Percentiles rank a stretch among this genome's conserved stretches.
These are phyloP conservation scores for Malus fusca DNA, from an alignment of 306 rosid genomes.

Conservation along the genomic window DNA sequence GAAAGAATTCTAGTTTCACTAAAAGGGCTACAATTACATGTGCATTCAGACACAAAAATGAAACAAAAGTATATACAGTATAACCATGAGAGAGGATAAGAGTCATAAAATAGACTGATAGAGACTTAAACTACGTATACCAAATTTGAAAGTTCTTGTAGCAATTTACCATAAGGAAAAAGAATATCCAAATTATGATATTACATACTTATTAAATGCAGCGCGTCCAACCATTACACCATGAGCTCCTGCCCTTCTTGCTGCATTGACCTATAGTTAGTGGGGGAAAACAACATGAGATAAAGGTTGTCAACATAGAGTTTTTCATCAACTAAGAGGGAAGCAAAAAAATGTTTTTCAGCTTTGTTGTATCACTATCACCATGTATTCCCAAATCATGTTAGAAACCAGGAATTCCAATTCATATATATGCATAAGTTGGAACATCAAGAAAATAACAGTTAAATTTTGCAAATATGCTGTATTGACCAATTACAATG, in stretches of 20 bases:
- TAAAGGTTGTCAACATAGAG: neutral
- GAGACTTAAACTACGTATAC: neutral
- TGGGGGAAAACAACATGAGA: neutral
- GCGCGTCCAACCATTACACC: constrained; percentile 99
- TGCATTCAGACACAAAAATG: neutral
- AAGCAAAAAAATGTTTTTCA: neutral
- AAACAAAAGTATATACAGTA: neutral
- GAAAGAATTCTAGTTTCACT: neutral
- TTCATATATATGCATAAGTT: neutral
- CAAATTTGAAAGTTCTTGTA: neutral
- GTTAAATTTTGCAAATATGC: neutral
- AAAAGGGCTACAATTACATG: neutral
- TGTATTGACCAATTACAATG: neutral
- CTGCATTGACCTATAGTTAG: constrained; percentile 60
- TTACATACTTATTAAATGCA: constrained; percentile 66
- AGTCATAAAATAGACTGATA: neutral
- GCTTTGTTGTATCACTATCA: neutral
- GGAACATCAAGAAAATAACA: neutral
- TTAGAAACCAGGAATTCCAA: neutral
- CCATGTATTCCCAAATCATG: neutral
- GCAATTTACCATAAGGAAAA: neutral
- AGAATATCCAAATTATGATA: constrained; percentile 1
- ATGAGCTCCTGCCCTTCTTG: constrained; percentile 80
- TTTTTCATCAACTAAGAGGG: neutral
- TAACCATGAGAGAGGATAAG: neutral